Evolutionary conservation across 805 yeast species (phyloP), one percentile per base, ranked within the genome.

Genomic region (Lipomyces oligophaga): DNA sequence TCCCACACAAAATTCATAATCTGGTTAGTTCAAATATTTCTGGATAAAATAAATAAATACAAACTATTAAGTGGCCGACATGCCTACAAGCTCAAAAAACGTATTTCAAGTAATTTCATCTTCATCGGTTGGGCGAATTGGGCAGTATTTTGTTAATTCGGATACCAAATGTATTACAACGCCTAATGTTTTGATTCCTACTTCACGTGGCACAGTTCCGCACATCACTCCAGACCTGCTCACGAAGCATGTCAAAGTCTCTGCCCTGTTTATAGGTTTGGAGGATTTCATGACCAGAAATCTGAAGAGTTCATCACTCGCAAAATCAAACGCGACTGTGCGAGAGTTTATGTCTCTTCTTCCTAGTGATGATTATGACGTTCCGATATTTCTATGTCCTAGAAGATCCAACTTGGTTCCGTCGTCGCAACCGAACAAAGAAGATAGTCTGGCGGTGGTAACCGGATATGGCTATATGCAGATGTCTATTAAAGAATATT

Each of bases 141-240:
- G n/a, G n/a, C n/a, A n/a, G n/a, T n/a, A n/a, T 37, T 15, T n/a
- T n/a, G n/a, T n/a, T n/a, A n/a, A n/a, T n/a, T n/a, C 41, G 7
- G 19, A 16, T 11, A 16, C 38, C 3, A 41, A 34, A 19, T 11
- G 28, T 4, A 47, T 47, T 21, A 32, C 38, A 16, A 54, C 58
- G 19, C 58, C 58, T 13, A 38, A 43, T 41, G 35, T 53, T 40
- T 20, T 71, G 10, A 50, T 59, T 5, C 60, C 71, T 4, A 64
- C 74, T 13, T 60, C 62, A 4, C 60, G 74, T 33, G 75, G 74
- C 5, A 66, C 66, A 1, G 55, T 71, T 18, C 69, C 70, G 3
- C 74, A 71, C 45, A 45, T 71, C 41, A 68, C 75, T 19, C 75
- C 74, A 6, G 75, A 71, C 44, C 61, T 61, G 33, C 57, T 63